Evolutionary conservation across 1,139 yeast species (phyloP).

Genomic region (Diutina catenulata): DNA sequence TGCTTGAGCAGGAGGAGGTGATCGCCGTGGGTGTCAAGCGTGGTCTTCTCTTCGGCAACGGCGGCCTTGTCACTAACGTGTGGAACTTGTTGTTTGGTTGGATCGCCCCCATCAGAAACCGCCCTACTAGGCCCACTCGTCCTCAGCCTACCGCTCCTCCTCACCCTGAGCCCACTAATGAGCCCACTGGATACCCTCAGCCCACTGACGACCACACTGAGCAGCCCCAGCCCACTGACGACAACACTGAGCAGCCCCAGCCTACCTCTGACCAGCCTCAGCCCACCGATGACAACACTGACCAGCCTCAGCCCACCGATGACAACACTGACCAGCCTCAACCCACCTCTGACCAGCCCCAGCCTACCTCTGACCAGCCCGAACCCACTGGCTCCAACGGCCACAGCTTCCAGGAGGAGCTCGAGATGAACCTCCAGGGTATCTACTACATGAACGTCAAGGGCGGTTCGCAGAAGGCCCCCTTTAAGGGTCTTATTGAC

Average conservation of each 20-base stretch:
- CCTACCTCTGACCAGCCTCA: neutral
- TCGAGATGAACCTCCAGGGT: slow-evolving; percentile 4
- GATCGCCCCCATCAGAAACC: too few species aligned
- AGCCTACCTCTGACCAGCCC: neutral
- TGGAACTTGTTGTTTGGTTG: slow-evolving; percentile 2
- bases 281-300: too few species aligned
- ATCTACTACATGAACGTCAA: slow-evolving; percentile 2
- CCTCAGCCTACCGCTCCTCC: neutral
- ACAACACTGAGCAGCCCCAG: too few species aligned
- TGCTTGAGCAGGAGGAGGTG: neutral
- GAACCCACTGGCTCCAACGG: neutral
- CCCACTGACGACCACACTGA: too few species aligned
- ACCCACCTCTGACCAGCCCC: slow-evolving; percentile 1
- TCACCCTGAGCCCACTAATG: neutral
- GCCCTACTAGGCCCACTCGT: too few species aligned
- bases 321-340: neutral
- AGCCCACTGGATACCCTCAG: neutral
- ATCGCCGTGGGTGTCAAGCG: neutral
- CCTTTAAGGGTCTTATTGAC: neutral
- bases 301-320: neutral
- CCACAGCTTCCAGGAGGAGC: neutral
- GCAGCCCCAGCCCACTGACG: neutral
- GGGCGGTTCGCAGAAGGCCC: neutral
- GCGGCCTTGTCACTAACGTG: neutral
- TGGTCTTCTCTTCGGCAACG: neutral